Percentiles rank a stretch among this genome's conserved stretches.
These are phyloP conservation scores for Micractinium sp. DNA, from an alignment of 139 green algal species.

Conservation along the genomic window DNA sequence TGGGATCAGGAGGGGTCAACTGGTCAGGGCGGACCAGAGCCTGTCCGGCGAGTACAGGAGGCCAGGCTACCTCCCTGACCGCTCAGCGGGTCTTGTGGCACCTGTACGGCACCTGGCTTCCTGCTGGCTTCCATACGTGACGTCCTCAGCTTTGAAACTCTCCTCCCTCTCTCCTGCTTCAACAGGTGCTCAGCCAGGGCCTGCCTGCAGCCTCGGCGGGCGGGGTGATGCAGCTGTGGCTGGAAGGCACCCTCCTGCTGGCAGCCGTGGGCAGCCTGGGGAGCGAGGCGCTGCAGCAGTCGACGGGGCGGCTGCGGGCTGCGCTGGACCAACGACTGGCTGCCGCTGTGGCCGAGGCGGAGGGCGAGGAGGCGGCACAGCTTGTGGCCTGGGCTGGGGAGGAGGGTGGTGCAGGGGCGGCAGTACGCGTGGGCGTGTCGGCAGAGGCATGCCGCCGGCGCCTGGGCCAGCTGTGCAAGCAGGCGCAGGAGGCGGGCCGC, in stretches of 20 bases:
- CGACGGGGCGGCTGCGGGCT: not conserved
- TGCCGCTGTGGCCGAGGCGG: not conserved
- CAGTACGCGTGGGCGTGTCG: not conserved
- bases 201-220: not conserved
- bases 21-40: too few relatives aligned
- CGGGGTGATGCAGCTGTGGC: conserved; percentile 31
- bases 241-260: conserved; percentile 20
- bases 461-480: not conserved
- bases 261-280: conserved; percentile 8
- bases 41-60: too few relatives aligned
- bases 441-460: not conserved
- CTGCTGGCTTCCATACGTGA: not conserved
- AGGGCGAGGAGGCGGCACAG: not conserved
- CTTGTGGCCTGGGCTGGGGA: not conserved
- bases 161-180: not conserved
- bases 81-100: too few relatives aligned
- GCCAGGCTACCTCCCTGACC: too few relatives aligned
- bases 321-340: not conserved
- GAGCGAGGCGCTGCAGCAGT: not conserved
- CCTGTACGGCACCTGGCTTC: not conserved
- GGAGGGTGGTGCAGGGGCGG: not conserved
- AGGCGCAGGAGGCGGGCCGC: not conserved
- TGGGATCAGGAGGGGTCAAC: too few relatives aligned
- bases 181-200: conserved; percentile 16
- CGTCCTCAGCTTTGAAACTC: too few relatives aligned